A percentile compares a stretch with the other conserved stretches of the same genome.
These are phyloP conservation scores for Coemansia sp. DNA, from an alignment of 192 early-diverging fungal species.

Conservation along the genomic window DNA sequence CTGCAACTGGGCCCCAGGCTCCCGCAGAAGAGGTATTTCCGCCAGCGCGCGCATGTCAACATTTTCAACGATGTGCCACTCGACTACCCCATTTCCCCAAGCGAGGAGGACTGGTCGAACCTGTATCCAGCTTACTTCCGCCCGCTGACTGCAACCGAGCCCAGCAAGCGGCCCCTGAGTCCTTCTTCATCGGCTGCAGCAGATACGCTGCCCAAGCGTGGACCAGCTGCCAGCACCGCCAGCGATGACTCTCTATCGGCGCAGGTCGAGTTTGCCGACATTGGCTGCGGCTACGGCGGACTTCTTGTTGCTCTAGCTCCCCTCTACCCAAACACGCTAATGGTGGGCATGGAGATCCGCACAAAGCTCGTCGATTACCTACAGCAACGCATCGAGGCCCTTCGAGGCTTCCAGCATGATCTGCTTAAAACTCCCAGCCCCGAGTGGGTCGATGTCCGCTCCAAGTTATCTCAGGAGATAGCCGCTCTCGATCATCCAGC, in stretches of 20 bases:
- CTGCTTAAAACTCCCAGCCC: conserved; percentile 5
- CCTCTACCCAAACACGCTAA: conserved; percentile 85
- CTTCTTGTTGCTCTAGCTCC: conserved; percentile 82
- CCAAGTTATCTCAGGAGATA: conserved; percentile 33
- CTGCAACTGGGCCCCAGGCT: conserved; percentile 25
- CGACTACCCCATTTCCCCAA: conserved; percentile 79
- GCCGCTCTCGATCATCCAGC: conserved; percentile 10
- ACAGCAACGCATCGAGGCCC: conserved; percentile 78
- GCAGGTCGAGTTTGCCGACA: conserved; percentile 90
- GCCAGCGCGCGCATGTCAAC: conserved; percentile 94
- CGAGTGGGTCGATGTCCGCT: conserved; percentile 51
- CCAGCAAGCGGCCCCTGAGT: conserved; percentile 16
- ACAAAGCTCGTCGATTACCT: conserved; percentile 93
- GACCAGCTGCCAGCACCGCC: not conserved
- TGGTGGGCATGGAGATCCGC: conserved; percentile 99
- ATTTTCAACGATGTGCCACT: conserved; percentile 93
- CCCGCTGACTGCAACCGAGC: not conserved
- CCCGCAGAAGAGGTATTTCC: conserved; percentile 75
- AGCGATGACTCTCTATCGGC: not conserved
- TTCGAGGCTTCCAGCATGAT: conserved; percentile 60
- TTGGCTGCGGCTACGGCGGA: conserved; percentile 98
- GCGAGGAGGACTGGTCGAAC: conserved; percentile 83
- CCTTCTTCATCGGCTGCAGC: not conserved
- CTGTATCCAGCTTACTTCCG: conserved; percentile 73
- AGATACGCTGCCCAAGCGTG: conserved; percentile 21